Evolutionary conservation across 805 yeast species (phyloP).

Genomic region (Schwanniomyces pseudopolymorphus): DNA sequence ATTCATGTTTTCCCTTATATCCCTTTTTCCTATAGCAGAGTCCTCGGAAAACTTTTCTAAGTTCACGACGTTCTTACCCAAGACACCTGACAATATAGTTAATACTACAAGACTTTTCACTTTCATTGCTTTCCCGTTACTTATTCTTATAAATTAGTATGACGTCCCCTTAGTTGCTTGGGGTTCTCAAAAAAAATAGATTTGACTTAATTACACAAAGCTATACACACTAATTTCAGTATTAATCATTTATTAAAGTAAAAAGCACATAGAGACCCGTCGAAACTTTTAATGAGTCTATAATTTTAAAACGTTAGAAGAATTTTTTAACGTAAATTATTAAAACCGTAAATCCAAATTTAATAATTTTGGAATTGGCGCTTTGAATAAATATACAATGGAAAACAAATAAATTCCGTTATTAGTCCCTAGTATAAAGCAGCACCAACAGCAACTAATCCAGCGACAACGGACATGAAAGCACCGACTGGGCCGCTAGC

Average conservation of each 20-base stretch:
- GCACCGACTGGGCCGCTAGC: slow-evolving; percentile 18
- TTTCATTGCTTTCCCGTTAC: background rate
- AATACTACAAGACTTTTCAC: background rate
- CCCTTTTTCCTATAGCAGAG: background rate
- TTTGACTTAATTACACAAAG: background rate
- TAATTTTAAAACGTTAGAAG: background rate
- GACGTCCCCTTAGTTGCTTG: background rate
- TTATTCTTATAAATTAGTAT: background rate
- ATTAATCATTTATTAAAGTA: background rate
- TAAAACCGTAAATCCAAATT: background rate
- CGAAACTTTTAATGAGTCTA: background rate
- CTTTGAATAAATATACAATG: background rate
- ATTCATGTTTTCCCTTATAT: background rate
- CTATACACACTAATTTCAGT: background rate
- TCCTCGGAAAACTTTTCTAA: slow-evolving; percentile 7
- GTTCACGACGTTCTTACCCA: background rate
- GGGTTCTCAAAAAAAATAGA: background rate
- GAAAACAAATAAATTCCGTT: background rate
- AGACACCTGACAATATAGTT: background rate
- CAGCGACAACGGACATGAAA: slow-evolving; percentile 28
- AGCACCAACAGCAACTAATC: slow-evolving; percentile 38
- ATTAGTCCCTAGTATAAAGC: slow-evolving; percentile 17
- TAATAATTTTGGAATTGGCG: background rate
- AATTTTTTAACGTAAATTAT: background rate
- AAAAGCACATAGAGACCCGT: background rate